phyloP scores from a whole-genome alignment of 768 basidiomycete genomes.

The Boletellus ananas region DNA sequence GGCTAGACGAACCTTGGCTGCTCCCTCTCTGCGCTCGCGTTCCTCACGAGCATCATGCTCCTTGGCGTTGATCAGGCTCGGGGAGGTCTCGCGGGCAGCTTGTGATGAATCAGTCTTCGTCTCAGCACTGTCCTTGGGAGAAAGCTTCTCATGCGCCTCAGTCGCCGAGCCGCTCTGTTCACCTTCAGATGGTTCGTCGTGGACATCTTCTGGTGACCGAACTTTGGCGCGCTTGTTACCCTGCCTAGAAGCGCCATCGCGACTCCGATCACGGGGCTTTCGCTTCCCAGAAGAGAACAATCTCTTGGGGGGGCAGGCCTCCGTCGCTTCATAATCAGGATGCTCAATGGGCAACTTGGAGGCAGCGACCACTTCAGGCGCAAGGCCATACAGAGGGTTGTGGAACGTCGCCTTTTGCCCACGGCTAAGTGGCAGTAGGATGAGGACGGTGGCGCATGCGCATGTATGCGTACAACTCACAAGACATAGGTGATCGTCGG shows the following conservation, averaged over 20 bases:
- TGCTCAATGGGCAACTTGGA: conserved; percentile 57
- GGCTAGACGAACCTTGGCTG: conserved; percentile 20
- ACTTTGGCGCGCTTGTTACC: conserved; percentile 16
- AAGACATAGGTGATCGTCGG: conserved; percentile 71
- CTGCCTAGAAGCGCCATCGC: conserved; percentile 8
- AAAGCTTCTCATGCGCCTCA: background rate
- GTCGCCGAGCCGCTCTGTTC: conserved; percentile 10
- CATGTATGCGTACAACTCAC: conserved; percentile 39
- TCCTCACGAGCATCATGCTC: conserved; percentile 18
- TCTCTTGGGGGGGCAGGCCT: conserved; percentile 51
- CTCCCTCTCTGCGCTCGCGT: conserved; percentile 26
- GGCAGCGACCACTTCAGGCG: conserved; percentile 37
- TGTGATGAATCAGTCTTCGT: conserved; percentile 4
- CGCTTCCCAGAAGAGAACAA: conserved; percentile 43
- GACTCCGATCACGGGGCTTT: conserved; percentile 25
- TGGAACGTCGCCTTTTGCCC: conserved; percentile 59
- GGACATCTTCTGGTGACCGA: conserved; percentile 2
- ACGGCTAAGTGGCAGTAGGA: conserved; percentile 45
- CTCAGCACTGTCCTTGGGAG: conserved; percentile 1
- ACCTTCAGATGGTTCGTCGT: conserved; percentile 10
- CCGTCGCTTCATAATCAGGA: conserved; percentile 60
- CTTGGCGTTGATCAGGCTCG: background rate
- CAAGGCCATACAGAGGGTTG: conserved; percentile 58
- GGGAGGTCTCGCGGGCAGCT: background rate
- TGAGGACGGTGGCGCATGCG: background rate